Base-by-base conservation (phyloP, 768 basidiomycete genomes). In the Leucocoprinus sp. region DNA sequence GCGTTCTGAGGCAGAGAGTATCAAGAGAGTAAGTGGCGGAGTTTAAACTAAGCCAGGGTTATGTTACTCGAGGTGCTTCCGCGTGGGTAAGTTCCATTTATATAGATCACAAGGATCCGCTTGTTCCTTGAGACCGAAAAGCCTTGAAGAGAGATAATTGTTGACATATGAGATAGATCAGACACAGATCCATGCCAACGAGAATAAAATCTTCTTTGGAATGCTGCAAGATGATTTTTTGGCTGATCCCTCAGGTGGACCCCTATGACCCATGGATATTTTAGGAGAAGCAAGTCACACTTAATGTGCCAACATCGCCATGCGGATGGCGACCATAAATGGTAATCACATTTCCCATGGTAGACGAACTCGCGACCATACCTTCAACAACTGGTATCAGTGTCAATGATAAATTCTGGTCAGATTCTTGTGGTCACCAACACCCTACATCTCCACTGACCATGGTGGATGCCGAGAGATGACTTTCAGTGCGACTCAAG, bases 11-110 rank as follows among this genome's bases (percentile, higher is more conserved):
- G 59, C 62, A 58, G 60, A 61, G 59, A 57, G 61, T 57, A 59
- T 60, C 60, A 62, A 66, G 64, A 63, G 67, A 64, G 63, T 63
- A 60, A 64, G 64, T 57, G 54, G 61, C 70, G 70, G 70, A 72
- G 70, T 70, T 63, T 61, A 50, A 61, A 72, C 64, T 61, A 60
- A 44, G 29, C 55, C 55, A 65, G 60, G 31, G 63, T 66, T 64
- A 65, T 66, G 62, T 67, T 67, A 66, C 62, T 63, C 62, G 64
- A 65, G 57, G n/a, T 55, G 63, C 59, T 68, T 68, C 67, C 61
- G 55, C 69, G 70, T 72, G 70, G 65, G 67, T 64, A 67, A 55
- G 57, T 66, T 52, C 66, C 55, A 52, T 54, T 62, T 60, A 59
- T 54, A 48, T 48, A 36, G 46, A 48, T 48, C 46, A 48, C 46